Evolutionary conservation across 257 asterid genomes (phyloP).

Genomic region (Primulina huaijiensis): DNA sequence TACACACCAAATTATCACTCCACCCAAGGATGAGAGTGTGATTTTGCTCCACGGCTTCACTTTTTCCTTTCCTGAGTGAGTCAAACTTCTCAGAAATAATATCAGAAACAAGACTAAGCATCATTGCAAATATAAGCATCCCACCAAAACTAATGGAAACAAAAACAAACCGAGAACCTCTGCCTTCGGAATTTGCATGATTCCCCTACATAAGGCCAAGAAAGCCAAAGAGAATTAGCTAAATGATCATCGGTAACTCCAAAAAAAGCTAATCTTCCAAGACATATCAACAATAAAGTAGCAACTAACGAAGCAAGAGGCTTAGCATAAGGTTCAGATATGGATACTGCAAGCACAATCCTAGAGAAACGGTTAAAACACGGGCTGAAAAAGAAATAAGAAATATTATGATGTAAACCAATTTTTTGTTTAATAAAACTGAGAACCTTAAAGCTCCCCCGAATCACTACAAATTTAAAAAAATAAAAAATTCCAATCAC

Average conservation of each 20-base stretch:
- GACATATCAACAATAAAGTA: constrained; percentile 64
- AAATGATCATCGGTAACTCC: constrained; percentile 75
- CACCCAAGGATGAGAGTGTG: constrained; percentile 92
- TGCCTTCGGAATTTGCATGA: constrained; percentile 79
- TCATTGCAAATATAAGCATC: constrained; percentile 95
- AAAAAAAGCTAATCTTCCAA: constrained; percentile 77
- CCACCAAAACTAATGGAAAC: constrained; percentile 86
- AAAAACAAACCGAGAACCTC: constrained; percentile 69
- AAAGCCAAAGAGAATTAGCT: constrained; percentile 79
- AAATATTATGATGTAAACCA: too few species aligned
- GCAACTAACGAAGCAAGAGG: constrained; percentile 76
- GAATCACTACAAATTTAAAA: constrained; percentile 13
- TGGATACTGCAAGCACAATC: too few species aligned
- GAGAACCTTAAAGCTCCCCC: neutral
- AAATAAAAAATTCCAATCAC: neutral
- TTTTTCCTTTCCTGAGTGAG: constrained; percentile 86
- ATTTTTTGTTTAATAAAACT: too few species aligned
- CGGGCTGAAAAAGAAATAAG: too few species aligned
- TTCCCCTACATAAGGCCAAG: constrained; percentile 90
- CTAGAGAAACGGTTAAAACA: too few species aligned
- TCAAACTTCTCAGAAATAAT: constrained; percentile 90
- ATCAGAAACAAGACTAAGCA: constrained; percentile 94
- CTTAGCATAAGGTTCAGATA: constrained; percentile 59
- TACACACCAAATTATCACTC: constrained; percentile 92
- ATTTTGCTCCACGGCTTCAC: constrained; percentile 88